These are phyloP conservation scores for Nigrograna mackinnonii DNA, from an alignment of 2,329 filamentous ascomycete genomes.

Conservation along the genomic window DNA sequence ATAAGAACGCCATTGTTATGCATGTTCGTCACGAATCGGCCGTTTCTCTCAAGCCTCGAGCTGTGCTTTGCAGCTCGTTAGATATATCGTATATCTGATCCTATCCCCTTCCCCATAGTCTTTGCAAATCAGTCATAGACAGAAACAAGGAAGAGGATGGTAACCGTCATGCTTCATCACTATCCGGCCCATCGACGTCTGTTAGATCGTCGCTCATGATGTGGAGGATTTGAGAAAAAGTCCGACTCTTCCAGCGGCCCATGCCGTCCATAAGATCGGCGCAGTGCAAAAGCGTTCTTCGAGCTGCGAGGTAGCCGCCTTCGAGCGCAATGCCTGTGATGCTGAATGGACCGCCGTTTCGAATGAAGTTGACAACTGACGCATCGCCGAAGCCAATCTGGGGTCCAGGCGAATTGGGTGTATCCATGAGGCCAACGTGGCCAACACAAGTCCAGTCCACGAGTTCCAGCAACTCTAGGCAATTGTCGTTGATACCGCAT, in stretches of 20 bases:
- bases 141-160: conserved; percentile 21
- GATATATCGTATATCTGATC: too few species aligned
- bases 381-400: conserved; percentile 30
- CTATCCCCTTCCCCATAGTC: conserved; percentile 30
- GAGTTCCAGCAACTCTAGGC: conserved; percentile 54
- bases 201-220: conserved; percentile 58
- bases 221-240: conserved; percentile 56
- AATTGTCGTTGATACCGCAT: conserved; percentile 28
- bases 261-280: conserved; percentile 57
- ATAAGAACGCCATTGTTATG: too few species aligned
- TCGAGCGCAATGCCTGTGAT: conserved; percentile 53
- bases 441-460: conserved; percentile 54
- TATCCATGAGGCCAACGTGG: conserved; percentile 49
- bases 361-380: conserved; percentile 49
- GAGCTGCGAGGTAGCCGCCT: conserved; percentile 55
- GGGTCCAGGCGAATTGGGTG: conserved; percentile 15
- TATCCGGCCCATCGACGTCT: conserved; percentile 31
- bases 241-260: conserved; percentile 55
- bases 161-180: conserved; percentile 31
- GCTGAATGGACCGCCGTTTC: conserved; percentile 52
- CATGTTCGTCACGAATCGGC: too few species aligned
- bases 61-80: too few species aligned
- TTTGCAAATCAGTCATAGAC: conserved; percentile 24
- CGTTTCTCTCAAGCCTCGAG: too few species aligned
- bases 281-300: conserved; percentile 55